phyloP scores from a whole-genome alignment of 345 rosid species.

The Angophora floribunda region DNA sequence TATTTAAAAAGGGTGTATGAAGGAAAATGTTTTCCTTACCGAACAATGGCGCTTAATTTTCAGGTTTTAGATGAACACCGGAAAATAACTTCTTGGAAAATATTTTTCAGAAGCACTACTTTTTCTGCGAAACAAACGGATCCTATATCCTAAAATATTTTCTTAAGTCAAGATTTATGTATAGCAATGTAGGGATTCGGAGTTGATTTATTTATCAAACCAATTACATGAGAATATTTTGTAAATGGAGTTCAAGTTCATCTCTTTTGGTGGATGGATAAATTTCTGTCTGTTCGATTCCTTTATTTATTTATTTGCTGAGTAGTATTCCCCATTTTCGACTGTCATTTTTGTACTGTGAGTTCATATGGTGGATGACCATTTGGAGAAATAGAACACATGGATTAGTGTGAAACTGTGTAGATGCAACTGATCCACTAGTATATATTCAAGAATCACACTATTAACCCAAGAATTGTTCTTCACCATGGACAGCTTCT shows the following conservation, averaged over 20 bases:
- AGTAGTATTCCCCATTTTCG: neutral
- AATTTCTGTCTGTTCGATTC: neutral
- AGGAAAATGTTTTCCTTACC: no score
- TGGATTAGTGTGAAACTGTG: neutral
- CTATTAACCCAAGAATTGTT: neutral
- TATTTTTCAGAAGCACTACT: no score
- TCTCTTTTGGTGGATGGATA: neutral
- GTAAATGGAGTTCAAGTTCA: no score
- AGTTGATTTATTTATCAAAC: neutral
- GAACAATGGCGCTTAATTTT: no score
- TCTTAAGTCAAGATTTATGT: conserved; percentile 16
- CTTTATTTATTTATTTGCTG: neutral
- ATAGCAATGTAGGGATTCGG: conserved; percentile 19
- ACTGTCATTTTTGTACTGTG: neutral
- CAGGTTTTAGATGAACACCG: no score
- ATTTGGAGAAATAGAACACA: neutral
- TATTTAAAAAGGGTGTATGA: no score
- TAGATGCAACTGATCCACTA: neutral
- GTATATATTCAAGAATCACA: neutral
- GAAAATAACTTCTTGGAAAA: no score
- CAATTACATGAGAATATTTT: conserved; percentile 31
- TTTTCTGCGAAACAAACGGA: no score
- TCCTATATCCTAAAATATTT: neutral
- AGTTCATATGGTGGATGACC: neutral
- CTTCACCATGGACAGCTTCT: neutral